Evolutionary conservation across 306 rosid genomes (phyloP).

Genomic region (Lathyrus aphaca): DNA sequence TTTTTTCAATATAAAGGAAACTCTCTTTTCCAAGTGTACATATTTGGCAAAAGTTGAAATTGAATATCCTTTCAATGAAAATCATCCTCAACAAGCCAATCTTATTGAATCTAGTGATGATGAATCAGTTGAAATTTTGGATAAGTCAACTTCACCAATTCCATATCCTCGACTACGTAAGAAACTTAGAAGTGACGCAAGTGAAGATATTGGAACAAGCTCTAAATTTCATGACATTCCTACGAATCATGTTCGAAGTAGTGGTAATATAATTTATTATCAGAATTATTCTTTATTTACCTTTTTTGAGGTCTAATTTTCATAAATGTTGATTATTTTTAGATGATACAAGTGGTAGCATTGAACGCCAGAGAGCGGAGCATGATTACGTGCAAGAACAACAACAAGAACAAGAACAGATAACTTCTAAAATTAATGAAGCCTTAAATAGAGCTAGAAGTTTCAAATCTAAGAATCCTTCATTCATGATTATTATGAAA

Average conservation of each 20-base stretch:
- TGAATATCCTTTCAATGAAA: neutral
- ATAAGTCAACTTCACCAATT: constrained; percentile 10
- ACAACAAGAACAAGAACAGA: neutral
- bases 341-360: neutral
- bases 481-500: neutral
- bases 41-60: constrained; percentile 6
- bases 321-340: neutral
- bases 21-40: neutral
- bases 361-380: neutral
- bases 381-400: neutral
- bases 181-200: neutral
- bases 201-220: constrained; percentile 15
- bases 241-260: neutral
- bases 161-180: neutral
- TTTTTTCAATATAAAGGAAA: constrained; percentile 2
- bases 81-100: neutral
- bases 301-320: neutral
- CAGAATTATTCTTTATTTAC: neutral
- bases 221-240: neutral
- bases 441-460: neutral
- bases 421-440: neutral
- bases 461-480: constrained; percentile 18
- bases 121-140: neutral
- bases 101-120: neutral
- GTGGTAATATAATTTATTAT: neutral